Conservation (phyloP, 257 asterid species). For the Knoxia roxburghii region DNA sequence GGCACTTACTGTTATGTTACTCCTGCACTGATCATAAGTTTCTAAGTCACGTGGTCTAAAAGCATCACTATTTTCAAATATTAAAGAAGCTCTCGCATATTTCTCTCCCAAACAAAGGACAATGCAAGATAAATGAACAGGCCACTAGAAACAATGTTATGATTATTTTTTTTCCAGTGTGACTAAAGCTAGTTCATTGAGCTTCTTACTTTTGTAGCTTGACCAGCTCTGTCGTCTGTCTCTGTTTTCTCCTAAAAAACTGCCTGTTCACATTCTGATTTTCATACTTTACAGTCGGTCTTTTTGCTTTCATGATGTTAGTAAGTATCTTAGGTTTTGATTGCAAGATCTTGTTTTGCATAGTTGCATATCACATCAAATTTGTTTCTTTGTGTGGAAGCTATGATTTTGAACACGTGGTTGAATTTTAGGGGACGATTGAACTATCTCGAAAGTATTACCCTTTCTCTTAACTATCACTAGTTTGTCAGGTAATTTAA, state of each 20-base stretch:
- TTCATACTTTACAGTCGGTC: neutral
- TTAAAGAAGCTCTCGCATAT: neutral
- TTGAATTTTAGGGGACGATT: neutral
- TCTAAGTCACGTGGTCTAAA: neutral
- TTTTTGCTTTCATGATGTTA: neutral
- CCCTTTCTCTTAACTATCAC: neutral
- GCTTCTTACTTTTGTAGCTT: neutral
- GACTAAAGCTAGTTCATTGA: neutral
- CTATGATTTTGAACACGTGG: neutral
- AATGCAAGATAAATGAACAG: neutral
- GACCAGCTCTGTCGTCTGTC: neutral
- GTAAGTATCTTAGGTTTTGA: neutral
- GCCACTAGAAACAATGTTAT: neutral
- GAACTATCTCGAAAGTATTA: too few relatives aligned
- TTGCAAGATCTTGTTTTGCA: neutral
- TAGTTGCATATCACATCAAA: neutral
- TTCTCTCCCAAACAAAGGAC: neutral
- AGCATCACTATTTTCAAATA: neutral
- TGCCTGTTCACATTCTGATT: neutral
- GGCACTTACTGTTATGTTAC: neutral
- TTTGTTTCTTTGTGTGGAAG: neutral
- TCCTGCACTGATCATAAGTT: neutral
- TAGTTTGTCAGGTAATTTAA: neutral
- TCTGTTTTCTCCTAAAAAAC: neutral
- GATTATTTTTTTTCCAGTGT: neutral